Conservation (phyloP, 2,329 filamentous ascomycete species). For the Ophiocordyceps camponoti-saundersi region DNA sequence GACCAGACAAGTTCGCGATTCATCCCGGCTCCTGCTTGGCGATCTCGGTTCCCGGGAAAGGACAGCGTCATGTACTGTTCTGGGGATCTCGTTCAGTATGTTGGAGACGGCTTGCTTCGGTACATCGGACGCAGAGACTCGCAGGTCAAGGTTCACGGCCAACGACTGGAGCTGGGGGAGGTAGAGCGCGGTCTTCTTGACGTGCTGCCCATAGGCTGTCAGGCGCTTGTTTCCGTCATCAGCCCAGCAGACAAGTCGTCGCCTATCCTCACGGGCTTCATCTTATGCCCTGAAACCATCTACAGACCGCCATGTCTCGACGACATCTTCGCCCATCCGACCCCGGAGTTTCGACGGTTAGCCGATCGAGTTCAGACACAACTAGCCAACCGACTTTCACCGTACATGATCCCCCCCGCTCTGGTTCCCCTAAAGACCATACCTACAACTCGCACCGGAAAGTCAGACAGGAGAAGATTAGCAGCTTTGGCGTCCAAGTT, state of each 20-base stretch:
- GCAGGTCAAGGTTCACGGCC: slow-evolving; percentile 31
- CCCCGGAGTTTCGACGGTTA: neutral
- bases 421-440: slow-evolving; percentile 4
- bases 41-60: slow-evolving; percentile 6
- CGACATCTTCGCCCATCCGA: neutral
- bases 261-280: neutral
- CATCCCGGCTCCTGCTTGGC: slow-evolving; percentile 24
- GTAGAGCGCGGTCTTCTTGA: slow-evolving; percentile 1
- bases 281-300: neutral
- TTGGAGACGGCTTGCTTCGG: neutral
- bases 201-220: neutral
- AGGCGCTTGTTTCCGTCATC: neutral
- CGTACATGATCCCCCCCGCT: slow-evolving; percentile 8
- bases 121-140: slow-evolving; percentile 1
- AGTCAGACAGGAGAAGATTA: slow-evolving; percentile 6
- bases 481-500: neutral
- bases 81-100: slow-evolving; percentile 2
- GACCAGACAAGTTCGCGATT: slow-evolving; percentile 12
- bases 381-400: slow-evolving; percentile 2
- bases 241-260: neutral
- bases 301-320: neutral
- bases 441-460: slow-evolving; percentile 6
- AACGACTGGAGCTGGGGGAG: neutral
- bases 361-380: neutral
- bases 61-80: neutral